These are phyloP conservation scores for Chalaropsis ovoidea DNA, from an alignment of 2,329 filamentous ascomycete species.

Conservation along the genomic window DNA sequence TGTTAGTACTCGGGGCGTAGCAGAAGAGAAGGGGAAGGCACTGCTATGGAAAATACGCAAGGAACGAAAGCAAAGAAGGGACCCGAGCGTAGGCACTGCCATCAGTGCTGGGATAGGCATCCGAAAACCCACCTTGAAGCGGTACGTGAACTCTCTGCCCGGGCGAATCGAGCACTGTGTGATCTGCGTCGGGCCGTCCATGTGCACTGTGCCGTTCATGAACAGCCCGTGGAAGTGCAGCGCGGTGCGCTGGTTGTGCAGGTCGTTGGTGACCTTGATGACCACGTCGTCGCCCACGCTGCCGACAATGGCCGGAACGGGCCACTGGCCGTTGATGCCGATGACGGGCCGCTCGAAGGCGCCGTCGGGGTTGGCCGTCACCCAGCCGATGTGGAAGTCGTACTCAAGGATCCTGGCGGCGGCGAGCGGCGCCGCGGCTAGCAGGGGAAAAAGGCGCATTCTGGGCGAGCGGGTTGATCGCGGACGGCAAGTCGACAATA, in stretches of 20 bases:
- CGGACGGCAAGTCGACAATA: not conserved
- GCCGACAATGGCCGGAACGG: slow-evolving; percentile 55
- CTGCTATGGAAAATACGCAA: no score
- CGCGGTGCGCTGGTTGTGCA: slow-evolving; percentile 53
- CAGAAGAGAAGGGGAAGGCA: no score
- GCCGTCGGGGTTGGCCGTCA: slow-evolving; percentile 61
- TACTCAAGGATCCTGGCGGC: slow-evolving; percentile 44
- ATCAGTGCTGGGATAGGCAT: no score
- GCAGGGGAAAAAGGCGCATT: slow-evolving; percentile 13
- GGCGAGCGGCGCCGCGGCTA: slow-evolving; percentile 28
- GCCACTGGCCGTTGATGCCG: slow-evolving; percentile 69
- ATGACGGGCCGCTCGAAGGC: slow-evolving; percentile 54
- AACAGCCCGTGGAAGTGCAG: slow-evolving; percentile 63
- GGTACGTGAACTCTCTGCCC: slow-evolving; percentile 56
- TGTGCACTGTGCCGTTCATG: slow-evolving; percentile 55
- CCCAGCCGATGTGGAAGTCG: slow-evolving; percentile 62
- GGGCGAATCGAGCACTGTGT: slow-evolving; percentile 58
- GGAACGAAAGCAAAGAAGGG: no score
- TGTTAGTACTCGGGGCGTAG: slow-evolving; percentile 4
- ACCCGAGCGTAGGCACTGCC: no score
- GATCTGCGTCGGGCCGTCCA: slow-evolving; percentile 59
- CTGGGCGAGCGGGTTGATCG: not conserved
- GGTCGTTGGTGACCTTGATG: slow-evolving; percentile 48
- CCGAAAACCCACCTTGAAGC: slow-evolving; percentile 53
- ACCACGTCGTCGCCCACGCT: slow-evolving; percentile 52